These are phyloP conservation scores for Nakazawaea peltata DNA, from an alignment of 805 yeast species.

Conservation along the genomic window DNA sequence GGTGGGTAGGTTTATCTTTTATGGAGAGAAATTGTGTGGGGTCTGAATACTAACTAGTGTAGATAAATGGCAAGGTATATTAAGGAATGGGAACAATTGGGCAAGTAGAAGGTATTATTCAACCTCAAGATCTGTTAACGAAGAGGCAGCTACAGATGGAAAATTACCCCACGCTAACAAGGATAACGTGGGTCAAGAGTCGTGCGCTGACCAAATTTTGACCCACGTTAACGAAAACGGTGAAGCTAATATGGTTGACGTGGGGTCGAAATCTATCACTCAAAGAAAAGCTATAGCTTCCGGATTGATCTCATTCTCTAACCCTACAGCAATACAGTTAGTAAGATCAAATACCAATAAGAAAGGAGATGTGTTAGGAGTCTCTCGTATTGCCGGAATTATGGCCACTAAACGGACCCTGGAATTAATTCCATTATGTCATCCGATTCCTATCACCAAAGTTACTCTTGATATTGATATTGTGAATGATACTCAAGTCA, in stretches of 20 bases:
- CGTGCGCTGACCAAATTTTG: slow-evolving; percentile 4
- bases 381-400: slow-evolving; percentile 42
- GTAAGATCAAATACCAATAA: slow-evolving; percentile 29
- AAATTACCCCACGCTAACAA: background rate
- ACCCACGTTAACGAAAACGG: slow-evolving; percentile 11
- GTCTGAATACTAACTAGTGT: slow-evolving; percentile 3
- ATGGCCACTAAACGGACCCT: slow-evolving; percentile 43
- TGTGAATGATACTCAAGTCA: slow-evolving; percentile 15
- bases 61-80: slow-evolving; percentile 1
- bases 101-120: background rate
- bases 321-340: slow-evolving; percentile 20
- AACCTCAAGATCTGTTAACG: no score
- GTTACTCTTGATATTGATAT: slow-evolving; percentile 25
- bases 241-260: slow-evolving; percentile 39
- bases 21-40: background rate
- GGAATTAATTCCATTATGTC: slow-evolving; percentile 41
- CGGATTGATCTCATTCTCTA: slow-evolving; percentile 34
- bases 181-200: no score
- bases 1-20: slow-evolving; percentile 33
- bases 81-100: background rate
- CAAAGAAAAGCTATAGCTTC: slow-evolving; percentile 33
- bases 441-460: slow-evolving; percentile 35
- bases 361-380: slow-evolving; percentile 44
- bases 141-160: no score
- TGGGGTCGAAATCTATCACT: slow-evolving; percentile 30